Base-by-base conservation (phyloP, 495 filamentous ascomycete species). In the Thermochaetoides thermophila region DNA sequence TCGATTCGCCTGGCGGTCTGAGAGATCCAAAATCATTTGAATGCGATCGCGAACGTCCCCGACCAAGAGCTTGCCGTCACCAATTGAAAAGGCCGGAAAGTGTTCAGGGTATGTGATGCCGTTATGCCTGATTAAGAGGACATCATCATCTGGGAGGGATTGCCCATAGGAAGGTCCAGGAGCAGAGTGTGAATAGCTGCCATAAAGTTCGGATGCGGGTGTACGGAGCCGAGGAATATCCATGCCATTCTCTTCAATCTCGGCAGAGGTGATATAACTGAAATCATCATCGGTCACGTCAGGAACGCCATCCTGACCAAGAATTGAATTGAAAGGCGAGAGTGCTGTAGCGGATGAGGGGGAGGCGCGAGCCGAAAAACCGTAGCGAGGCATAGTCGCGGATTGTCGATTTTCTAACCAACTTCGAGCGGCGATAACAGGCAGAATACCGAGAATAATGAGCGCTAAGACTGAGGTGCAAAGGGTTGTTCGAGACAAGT, bases 11-110 rank as follows among this genome's bases (percentile, higher is more conserved):
- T 69, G 61, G n/a, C 70, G 63, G 37, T 76, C 66, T 5, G 62
- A 56, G 10, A 79, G 59, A 17, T 69, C 68, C 42, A 78, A 64
- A 35, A 77, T 63, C 34, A 72, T 57, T 14, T 73, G 76, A 7
- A 76, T 80, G 5, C 69, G 68, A 20, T 70, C 60, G 17, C 76
- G 63, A 21, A 93, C 59, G 33, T 78, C 73, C 29, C 69, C 59
- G 23, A 91, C 73, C 12, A 62, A 70, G 31, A 92, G 60, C 32
- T 68, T 66, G 1, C 82, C 81, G 45, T 86, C 80, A 32, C 73
- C 73, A 52, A 94, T 93, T 20, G 76, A 75, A 48, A 77, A 86
- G 4, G 82, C 71, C 1, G 77, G 78, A 53, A 92, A 92, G 41
- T 79, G 75, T 11, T 84, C 63, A 0, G 75, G 73, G 48, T 84